A percentile compares a stretch with the other conserved stretches of the same genome.
phyloP scores from a whole-genome alignment of 2,329 filamentous ascomycete species.

The Aspergillus floridensis region DNA sequence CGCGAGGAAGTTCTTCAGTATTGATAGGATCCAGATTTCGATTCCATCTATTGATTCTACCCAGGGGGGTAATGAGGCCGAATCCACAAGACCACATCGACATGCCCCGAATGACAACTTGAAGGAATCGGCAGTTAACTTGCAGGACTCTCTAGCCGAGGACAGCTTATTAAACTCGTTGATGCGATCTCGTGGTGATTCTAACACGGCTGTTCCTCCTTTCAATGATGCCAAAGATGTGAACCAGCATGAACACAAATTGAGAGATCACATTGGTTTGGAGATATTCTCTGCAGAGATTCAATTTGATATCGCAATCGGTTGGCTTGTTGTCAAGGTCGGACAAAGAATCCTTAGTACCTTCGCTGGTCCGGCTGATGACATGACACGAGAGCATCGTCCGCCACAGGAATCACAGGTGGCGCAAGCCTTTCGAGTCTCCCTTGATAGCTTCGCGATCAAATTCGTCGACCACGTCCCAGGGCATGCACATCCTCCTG shows the following conservation, averaged over 20 bases:
- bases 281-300: slow-evolving; percentile 32
- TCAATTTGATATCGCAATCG: slow-evolving; percentile 41
- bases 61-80: slow-evolving; percentile 10
- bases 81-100: slow-evolving; percentile 9
- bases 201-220: slow-evolving; percentile 13
- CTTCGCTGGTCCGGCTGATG: slow-evolving; percentile 16
- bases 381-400: slow-evolving; percentile 5
- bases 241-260: slow-evolving; percentile 6
- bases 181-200: slow-evolving; percentile 19
- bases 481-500: slow-evolving; percentile 26
- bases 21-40: slow-evolving; percentile 38
- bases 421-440: slow-evolving; percentile 24
- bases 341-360: slow-evolving; percentile 30
- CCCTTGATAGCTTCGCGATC: slow-evolving; percentile 31
- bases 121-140: slow-evolving; percentile 21
- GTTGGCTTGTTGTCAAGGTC: slow-evolving; percentile 41
- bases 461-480: slow-evolving; percentile 40
- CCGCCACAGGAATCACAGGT: slow-evolving; percentile 9
- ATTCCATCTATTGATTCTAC: slow-evolving; percentile 28
- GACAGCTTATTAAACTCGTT: slow-evolving; percentile 26
- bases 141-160: slow-evolving; percentile 22
- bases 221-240: slow-evolving; percentile 12
- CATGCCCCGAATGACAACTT: slow-evolving; percentile 18
- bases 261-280: slow-evolving; percentile 25
- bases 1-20: slow-evolving; percentile 34